Evolutionary conservation across 2,329 filamentous ascomycete genomes (phyloP).

Genomic region (Epichloe bromicola): DNA sequence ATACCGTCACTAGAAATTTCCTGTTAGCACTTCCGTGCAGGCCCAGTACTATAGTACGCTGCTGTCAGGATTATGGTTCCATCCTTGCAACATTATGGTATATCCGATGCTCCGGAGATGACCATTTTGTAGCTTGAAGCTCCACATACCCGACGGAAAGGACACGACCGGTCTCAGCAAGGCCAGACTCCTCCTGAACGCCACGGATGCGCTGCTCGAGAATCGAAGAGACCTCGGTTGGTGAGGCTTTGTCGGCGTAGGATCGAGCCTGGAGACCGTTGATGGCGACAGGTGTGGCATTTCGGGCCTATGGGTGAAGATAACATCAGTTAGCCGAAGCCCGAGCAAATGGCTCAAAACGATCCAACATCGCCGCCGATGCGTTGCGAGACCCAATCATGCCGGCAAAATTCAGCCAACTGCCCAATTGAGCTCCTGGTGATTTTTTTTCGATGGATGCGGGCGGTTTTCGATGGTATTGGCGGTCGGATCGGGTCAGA

Average conservation of each 20-base stretch:
- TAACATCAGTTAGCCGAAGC: conserved; percentile 39
- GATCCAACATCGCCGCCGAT: conserved; percentile 8
- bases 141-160: conserved; percentile 91
- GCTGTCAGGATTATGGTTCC: neutral
- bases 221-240: conserved; percentile 98
- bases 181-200: conserved; percentile 89
- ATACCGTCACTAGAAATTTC: conserved; percentile 81
- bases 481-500: conserved; percentile 26
- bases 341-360: conserved; percentile 25
- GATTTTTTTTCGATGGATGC: conserved; percentile 18
- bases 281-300: conserved; percentile 66
- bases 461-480: conserved; percentile 30
- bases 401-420: conserved; percentile 6
- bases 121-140: conserved; percentile 5
- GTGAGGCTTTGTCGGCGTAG: conserved; percentile 88
- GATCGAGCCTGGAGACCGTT: conserved; percentile 53
- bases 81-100: neutral
- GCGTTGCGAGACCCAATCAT: neutral
- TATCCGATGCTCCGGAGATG: neutral
- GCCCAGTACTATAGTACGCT: neutral
- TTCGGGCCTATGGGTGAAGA: conserved; percentile 59
- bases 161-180: conserved; percentile 97
- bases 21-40: conserved; percentile 15
- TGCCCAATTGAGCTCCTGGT: conserved; percentile 24
- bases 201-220: conserved; percentile 98